Evolutionary conservation across 441 rosid species (phyloP).

Genomic region (Gossypium lobatum): DNA sequence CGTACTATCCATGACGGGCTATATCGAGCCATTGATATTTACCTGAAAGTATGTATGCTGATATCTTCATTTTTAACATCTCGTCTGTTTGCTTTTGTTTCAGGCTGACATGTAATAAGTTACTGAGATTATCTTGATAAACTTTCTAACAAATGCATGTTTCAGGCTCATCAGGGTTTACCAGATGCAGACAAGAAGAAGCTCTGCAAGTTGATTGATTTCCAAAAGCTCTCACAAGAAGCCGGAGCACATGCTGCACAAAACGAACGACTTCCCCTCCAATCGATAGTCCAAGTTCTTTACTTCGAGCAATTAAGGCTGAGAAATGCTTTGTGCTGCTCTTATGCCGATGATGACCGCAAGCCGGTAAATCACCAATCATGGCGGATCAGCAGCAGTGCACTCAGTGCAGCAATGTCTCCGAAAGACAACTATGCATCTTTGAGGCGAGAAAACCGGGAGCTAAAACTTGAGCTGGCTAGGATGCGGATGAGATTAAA

Average conservation of each 20-base stretch:
- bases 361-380: constrained; percentile 77
- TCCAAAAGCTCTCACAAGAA: constrained; percentile 95
- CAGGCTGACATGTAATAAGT: not conserved
- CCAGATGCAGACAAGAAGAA: constrained; percentile 77
- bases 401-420: constrained; percentile 96
- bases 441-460: constrained; percentile 83
- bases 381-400: constrained; percentile 91
- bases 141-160: constrained; percentile 15
- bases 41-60: constrained; percentile 58
- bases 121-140: not conserved
- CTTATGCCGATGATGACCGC: constrained; percentile 63
- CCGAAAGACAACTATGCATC: constrained; percentile 97
- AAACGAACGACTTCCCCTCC: constrained; percentile 93
- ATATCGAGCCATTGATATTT: constrained; percentile 86
- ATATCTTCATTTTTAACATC: constrained; percentile 1
- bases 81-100: not conserved
- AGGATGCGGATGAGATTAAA: constrained; percentile 87
- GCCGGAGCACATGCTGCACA: constrained; percentile 97
- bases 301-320: constrained; percentile 94
- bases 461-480: constrained; percentile 92
- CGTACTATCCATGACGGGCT: constrained; percentile 86
- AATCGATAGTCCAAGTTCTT: constrained; percentile 92
- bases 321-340: constrained; percentile 61
- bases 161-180: constrained; percentile 72
- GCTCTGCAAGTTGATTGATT: constrained; percentile 75